phyloP scores from a whole-genome alignment of 495 filamentous ascomycete species.

The Mytilinidion resinicola region DNA sequence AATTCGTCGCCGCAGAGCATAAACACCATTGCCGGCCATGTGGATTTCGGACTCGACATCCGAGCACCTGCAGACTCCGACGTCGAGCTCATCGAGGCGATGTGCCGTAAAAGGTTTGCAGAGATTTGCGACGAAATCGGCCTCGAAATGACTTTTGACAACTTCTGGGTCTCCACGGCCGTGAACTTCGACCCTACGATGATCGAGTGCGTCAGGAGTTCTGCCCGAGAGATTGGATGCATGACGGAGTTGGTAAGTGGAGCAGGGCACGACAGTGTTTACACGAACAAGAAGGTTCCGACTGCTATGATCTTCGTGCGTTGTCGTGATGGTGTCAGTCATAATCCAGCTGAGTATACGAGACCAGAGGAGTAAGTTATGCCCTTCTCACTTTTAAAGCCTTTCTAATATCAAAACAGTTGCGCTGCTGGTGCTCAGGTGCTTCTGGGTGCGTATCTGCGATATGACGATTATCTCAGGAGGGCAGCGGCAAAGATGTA shows the following conservation, averaged over 20 bases:
- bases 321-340: no score
- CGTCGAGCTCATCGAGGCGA: constrained; percentile 4
- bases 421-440: background rate
- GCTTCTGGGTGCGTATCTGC: constrained; percentile 6
- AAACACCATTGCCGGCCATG: constrained; percentile 12
- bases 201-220: constrained; percentile 5
- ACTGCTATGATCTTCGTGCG: no score
- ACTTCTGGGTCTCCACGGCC: constrained; percentile 7
- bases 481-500: constrained; percentile 9
- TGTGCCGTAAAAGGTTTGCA: constrained; percentile 1
- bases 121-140: constrained; percentile 3
- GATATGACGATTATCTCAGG: constrained; percentile 16
- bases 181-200: constrained; percentile 8
- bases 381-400: no score
- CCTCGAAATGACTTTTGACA: constrained; percentile 7
- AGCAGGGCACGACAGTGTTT: no score
- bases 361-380: no score
- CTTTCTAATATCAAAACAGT: no score
- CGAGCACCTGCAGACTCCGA: constrained; percentile 4
- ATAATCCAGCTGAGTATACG: no score
- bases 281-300: no score
- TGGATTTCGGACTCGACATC: constrained; percentile 7
- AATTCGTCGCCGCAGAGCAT: constrained; percentile 10
- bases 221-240: constrained; percentile 2
- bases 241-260: background rate